Evolutionary conservation across 176 grass and related monocot genomes (phyloP), one percentile per base, ranked within the genome.

Genomic region (Bolboschoenus planiculmis): DNA sequence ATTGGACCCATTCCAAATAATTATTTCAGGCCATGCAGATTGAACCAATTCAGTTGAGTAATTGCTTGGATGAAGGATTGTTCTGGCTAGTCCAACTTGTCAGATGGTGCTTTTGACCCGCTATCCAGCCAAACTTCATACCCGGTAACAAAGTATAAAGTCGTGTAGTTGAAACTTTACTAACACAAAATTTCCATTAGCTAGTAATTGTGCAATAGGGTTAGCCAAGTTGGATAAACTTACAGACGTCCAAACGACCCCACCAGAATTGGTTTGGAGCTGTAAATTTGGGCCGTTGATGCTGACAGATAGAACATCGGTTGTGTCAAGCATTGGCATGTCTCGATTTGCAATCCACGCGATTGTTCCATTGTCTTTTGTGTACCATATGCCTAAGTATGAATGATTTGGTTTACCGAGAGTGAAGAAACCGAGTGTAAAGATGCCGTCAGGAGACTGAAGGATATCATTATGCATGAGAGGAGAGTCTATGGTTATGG

Each of bases 331-430:
- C 81, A 94, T 34, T 7, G 91, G 89, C 0, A 14, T 70, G 2
- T 87, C 27, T 11, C 94, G 86, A 65, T 97, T 97, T 48, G 89
- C 94, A 29, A 94, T 86, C 94, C 94, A 97, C 21, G 92, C 90
- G 9, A 89, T 72, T 53, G 85, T 97, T 10, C 36, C 40, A 10
- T 73, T 72, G 0, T 30, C 0, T 36, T 92, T 83, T 39, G 73
- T 78, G 84, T 90, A 97, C 94, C 94, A 97, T 56, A 97, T 90
- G 65, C 94, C 91, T 73, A 97, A 14, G 82, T 89, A 97, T 58
- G 73, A 88, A 15, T 56, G 54, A 78, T 58, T 61, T 27, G 54
- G 43, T 6, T 63, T 73, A n/a, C 24, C 36, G 21, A 89, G 76
- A 34, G 72, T 78, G 78, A 97, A 97, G 89, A 97, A 97, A 16